A percentile compares a stretch with the other conserved stretches of the same genome.
Conservation (phyloP, 2,329 filamentous ascomycete genomes). For the Elsinoe perseae region DNA sequence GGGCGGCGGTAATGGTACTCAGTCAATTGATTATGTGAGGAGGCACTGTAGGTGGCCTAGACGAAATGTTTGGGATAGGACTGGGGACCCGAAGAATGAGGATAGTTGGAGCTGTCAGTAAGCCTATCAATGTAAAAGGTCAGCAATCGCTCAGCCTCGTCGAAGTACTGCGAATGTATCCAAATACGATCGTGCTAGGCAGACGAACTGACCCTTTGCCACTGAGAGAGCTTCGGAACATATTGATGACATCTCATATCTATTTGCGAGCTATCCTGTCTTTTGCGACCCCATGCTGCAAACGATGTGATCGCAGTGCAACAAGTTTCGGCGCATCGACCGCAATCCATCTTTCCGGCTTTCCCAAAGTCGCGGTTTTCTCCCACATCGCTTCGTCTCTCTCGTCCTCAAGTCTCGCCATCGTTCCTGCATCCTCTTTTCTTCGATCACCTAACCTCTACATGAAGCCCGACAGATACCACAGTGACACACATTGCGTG, state of each 20-base stretch:
- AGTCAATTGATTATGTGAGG: constrained; percentile 36
- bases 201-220: too few relatives aligned
- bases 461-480: not conserved
- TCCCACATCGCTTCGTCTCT: not conserved
- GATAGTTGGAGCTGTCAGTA: constrained; percentile 21
- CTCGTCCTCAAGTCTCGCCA: not conserved
- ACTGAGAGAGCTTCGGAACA: not conserved
- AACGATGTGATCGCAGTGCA: too few relatives aligned
- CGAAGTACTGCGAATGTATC: too few relatives aligned
- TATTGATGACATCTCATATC: not conserved
- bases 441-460: not conserved
- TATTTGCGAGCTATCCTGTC: too few relatives aligned
- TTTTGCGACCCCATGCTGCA: too few relatives aligned
- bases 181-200: too few relatives aligned
- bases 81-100: constrained; percentile 26
- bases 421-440: not conserved
- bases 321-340: too few relatives aligned
- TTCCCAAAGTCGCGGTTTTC: not conserved
- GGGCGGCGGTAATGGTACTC: constrained; percentile 28
- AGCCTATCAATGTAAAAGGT: too few relatives aligned
- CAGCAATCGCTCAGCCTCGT: too few relatives aligned
- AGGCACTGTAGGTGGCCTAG: constrained; percentile 33
- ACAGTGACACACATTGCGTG: not conserved
- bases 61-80: constrained; percentile 20
- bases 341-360: too few relatives aligned